These are phyloP conservation scores for Barnettozyma sucrosica DNA, from an alignment of 805 yeast species.

Conservation along the genomic window DNA sequence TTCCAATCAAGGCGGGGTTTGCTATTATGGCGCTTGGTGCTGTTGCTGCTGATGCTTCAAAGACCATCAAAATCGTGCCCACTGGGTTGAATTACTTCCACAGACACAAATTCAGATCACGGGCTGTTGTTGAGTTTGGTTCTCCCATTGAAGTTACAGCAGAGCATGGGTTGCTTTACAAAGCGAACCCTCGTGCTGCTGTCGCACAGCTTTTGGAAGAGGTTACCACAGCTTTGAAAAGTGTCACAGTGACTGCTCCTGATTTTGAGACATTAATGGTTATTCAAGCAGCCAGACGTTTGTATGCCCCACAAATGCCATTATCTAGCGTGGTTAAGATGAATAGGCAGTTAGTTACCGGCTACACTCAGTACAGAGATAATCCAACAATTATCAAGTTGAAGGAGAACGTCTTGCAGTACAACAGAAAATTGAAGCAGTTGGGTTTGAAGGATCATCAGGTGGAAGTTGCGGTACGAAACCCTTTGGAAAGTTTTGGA, in stretches of 20 bases:
- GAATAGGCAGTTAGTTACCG: conserved; percentile 80
- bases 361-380: conserved; percentile 71
- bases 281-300: conserved; percentile 89
- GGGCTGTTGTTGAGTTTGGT: conserved; percentile 94
- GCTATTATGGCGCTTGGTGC: conserved; percentile 98
- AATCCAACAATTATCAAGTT: conserved; percentile 62
- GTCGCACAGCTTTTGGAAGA: conserved; percentile 66
- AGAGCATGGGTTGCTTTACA: conserved; percentile 58
- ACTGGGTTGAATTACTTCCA: conserved; percentile 96
- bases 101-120: conserved; percentile 86
- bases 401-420: conserved; percentile 56
- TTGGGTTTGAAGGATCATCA: conserved; percentile 71
- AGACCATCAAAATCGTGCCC: conserved; percentile 82
- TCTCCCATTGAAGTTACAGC: conserved; percentile 66
- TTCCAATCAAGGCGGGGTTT: conserved; percentile 94
- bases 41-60: conserved; percentile 64
- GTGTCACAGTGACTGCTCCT: conserved; percentile 91
- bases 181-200: conserved; percentile 64
- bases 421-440: conserved; percentile 58
- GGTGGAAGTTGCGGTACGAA: conserved; percentile 47
- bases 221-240: conserved; percentile 67
- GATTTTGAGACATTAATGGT: conserved; percentile 91
- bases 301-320: conserved; percentile 68
- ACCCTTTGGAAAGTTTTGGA: conserved; percentile 41
- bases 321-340: conserved; percentile 78